Evolutionary conservation across 2,329 filamentous ascomycete species (phyloP).

Genomic region (Aspergillus floridensis): DNA sequence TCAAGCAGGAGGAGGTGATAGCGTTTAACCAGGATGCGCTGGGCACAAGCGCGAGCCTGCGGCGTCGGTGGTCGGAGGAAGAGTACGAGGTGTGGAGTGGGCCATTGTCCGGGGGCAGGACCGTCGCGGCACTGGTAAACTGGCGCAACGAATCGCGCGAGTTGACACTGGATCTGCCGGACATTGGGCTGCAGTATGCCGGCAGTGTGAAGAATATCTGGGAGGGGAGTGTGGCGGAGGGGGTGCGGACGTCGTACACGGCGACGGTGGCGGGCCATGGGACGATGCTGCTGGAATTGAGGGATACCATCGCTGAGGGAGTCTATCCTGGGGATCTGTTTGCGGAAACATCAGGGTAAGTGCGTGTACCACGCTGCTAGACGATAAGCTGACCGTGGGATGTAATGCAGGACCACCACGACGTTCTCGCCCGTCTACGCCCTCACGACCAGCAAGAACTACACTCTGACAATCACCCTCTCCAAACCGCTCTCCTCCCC

Average conservation of each 20-base stretch:
- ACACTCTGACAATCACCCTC: conserved; percentile 24
- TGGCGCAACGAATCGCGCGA: conserved; percentile 48
- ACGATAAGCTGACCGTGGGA: background rate
- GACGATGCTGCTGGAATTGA: conserved; percentile 31
- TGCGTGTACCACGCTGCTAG: background rate
- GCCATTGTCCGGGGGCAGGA: conserved; percentile 44
- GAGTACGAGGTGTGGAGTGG: conserved; percentile 55
- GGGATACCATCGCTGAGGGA: conserved; percentile 21
- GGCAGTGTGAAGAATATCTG: conserved; percentile 31
- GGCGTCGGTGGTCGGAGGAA: conserved; percentile 49
- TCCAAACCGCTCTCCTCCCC: background rate
- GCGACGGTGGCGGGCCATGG: conserved; percentile 28
- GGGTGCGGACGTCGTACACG: conserved; percentile 29
- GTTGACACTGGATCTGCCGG: conserved; percentile 44
- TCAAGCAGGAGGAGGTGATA: conserved; percentile 55
- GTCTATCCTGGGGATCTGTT: conserved; percentile 21
- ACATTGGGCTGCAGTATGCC: conserved; percentile 43
- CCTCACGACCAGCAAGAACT: conserved; percentile 26
- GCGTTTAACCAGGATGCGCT: conserved; percentile 58
- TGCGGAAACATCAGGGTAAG: conserved; percentile 17
- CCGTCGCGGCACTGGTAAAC: conserved; percentile 50
- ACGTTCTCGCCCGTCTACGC: conserved; percentile 28
- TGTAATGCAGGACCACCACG: conserved; percentile 4
- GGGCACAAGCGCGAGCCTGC: conserved; percentile 51
- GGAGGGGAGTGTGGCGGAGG: conserved; percentile 14